Conservation (phyloP, 2,329 filamentous ascomycete species). For the Neopestalotiopsis rosae region DNA sequence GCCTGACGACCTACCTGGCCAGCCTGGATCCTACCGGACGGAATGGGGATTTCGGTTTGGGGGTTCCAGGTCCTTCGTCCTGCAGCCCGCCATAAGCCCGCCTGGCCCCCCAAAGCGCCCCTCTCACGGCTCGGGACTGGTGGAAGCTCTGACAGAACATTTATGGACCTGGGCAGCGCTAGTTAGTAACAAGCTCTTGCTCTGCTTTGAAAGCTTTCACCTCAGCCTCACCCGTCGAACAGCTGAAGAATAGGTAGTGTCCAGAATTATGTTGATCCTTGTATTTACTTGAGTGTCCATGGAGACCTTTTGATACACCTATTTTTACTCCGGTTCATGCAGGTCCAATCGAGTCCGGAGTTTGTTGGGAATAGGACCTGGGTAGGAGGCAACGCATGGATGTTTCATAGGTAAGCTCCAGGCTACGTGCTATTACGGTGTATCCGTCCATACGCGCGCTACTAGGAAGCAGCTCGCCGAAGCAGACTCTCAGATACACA, state of each 20-base stretch:
- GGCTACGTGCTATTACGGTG: background rate
- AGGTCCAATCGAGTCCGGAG: constrained; percentile 3
- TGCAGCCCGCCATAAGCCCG: background rate
- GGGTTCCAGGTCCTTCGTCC: constrained; percentile 3
- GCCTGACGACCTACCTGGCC: background rate
- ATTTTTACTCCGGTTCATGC: background rate
- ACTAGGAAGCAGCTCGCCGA: background rate
- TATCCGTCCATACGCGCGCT: background rate
- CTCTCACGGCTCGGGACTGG: constrained; percentile 4
- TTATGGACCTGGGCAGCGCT: background rate
- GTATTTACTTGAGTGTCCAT: background rate
- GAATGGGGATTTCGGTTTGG: background rate
- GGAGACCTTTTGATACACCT: background rate
- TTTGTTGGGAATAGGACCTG: background rate
- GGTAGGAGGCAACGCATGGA: constrained; percentile 7
- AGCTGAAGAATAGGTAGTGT: background rate
- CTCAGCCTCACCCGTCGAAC: constrained; percentile 1
- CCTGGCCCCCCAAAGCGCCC: background rate
- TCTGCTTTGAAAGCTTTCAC: background rate
- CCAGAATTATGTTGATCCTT: background rate
- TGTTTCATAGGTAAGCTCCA: background rate
- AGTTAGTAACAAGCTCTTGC: background rate
- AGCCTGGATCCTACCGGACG: constrained; percentile 11
- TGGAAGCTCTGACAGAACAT: constrained; percentile 11
- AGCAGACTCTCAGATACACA: background rate